phyloP scores from a whole-genome alignment of 2,329 filamentous ascomycete species.

The Monascus ruber region DNA sequence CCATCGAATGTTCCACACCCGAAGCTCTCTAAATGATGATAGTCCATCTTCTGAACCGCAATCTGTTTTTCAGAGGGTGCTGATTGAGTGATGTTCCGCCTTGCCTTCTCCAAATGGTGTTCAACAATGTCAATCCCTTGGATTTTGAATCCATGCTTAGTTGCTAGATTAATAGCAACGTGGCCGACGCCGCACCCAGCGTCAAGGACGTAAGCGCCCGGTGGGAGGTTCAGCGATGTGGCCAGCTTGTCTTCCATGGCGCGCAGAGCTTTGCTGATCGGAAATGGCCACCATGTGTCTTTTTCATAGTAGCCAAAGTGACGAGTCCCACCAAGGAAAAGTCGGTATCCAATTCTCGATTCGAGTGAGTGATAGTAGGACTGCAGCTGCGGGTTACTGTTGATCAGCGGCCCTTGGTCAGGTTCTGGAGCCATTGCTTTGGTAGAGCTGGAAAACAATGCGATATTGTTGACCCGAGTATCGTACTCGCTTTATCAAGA shows the following conservation, averaged over 20 bases:
- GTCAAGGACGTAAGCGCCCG: slow-evolving; percentile 38
- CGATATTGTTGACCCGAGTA: too few relatives aligned
- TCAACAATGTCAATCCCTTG: slow-evolving; percentile 40
- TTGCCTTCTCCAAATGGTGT: slow-evolving; percentile 37
- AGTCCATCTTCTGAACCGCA: slow-evolving; percentile 35
- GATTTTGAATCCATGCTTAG: slow-evolving; percentile 27
- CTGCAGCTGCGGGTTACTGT: slow-evolving; percentile 30
- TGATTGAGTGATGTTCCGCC: slow-evolving; percentile 24
- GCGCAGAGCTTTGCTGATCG: slow-evolving; percentile 31
- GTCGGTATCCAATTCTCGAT: slow-evolving; percentile 22
- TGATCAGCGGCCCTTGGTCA: slow-evolving; percentile 19
- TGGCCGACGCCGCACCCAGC: slow-evolving; percentile 41
- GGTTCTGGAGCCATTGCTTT: neutral
- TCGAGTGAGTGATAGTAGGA: slow-evolving; percentile 38
- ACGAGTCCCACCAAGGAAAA: slow-evolving; percentile 36
- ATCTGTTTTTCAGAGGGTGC: slow-evolving; percentile 14
- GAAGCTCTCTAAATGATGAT: slow-evolving; percentile 39
- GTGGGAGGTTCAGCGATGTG: slow-evolving; percentile 24
- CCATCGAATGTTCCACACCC: slow-evolving; percentile 35
- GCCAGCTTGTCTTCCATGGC: slow-evolving; percentile 42
- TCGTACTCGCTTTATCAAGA: too few relatives aligned
- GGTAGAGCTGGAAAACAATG: too few relatives aligned
- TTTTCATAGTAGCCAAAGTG: slow-evolving; percentile 42
- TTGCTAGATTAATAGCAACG: slow-evolving; percentile 40
- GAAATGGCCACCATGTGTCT: slow-evolving; percentile 39